These are phyloP conservation scores for Malus sieversii DNA, from an alignment of 306 rosid species.

Conservation along the genomic window DNA sequence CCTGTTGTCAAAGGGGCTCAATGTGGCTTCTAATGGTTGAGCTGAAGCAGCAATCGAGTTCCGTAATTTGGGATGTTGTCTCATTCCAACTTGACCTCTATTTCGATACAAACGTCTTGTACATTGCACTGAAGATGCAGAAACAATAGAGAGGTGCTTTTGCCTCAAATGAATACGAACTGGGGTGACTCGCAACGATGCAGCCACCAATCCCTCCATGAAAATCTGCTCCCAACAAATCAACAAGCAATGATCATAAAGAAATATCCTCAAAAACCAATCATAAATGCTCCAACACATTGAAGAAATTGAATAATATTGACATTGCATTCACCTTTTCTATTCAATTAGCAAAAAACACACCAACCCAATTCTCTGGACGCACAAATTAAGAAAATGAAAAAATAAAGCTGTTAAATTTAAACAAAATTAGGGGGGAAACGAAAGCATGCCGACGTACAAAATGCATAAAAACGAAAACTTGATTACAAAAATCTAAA, in stretches of 20 bases:
- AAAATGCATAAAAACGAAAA: not conserved
- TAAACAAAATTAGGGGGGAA: not conserved
- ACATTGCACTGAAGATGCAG: conserved; percentile 5
- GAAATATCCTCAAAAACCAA: not conserved
- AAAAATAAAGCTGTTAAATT: not conserved
- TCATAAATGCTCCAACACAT: not conserved
- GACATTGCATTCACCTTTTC: not conserved
- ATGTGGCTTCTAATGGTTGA: conserved; percentile 20
- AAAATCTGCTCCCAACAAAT: not conserved
- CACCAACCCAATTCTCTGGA: not conserved
- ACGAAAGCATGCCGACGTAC: not conserved
- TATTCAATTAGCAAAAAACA: not conserved
- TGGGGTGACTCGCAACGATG: not conserved
- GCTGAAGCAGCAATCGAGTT: conserved; percentile 17
- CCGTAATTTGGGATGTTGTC: not conserved
- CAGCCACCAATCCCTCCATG: conserved; percentile 23
- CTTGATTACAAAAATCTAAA: no score
- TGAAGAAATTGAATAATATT: not conserved
- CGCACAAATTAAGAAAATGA: not conserved
- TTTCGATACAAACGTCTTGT: not conserved
- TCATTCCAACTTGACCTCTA: conserved; percentile 13
- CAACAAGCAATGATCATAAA: not conserved
- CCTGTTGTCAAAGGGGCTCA: conserved; percentile 17
- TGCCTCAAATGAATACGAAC: conserved; percentile 2
- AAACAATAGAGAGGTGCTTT: not conserved